phyloP scores from a whole-genome alignment of 306 rosid species.

The Glycyrrhiza uralensis region DNA sequence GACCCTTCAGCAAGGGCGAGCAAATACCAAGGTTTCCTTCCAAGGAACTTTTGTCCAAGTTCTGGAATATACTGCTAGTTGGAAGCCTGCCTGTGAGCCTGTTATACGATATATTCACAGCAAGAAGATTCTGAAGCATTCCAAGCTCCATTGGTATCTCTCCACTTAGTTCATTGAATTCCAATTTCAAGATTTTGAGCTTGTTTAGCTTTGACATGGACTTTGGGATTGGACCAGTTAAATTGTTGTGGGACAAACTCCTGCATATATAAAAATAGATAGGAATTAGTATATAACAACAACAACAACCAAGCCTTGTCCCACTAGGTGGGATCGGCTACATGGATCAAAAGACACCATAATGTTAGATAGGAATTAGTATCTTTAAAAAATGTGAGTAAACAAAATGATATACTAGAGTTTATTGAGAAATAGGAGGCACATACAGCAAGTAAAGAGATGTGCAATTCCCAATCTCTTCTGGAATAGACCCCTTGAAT shows the following conservation, averaged over 20 bases:
- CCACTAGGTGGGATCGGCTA: too few relatives aligned
- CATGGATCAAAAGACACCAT: too few relatives aligned
- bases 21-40: constrained; percentile 90
- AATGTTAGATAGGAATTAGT: constrained; percentile 17
- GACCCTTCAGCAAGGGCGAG: constrained; percentile 79
- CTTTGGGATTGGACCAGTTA: constrained; percentile 67
- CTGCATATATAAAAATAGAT: constrained; percentile 44
- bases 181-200: constrained; percentile 72
- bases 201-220: constrained; percentile 65
- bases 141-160: constrained; percentile 92
- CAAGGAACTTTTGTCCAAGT: constrained; percentile 77
- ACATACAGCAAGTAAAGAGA: constrained; percentile 85
- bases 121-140: constrained; percentile 69
- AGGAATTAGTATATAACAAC: constrained; percentile 1
- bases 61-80: constrained; percentile 54
- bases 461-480: constrained; percentile 79
- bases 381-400: background rate
- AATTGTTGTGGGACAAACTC: constrained; percentile 75
- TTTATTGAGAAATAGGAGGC: constrained; percentile 29
- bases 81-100: constrained; percentile 90
- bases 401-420: background rate
- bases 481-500: constrained; percentile 63
- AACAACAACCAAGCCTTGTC: too few relatives aligned
- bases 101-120: constrained; percentile 81
- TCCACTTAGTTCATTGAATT: constrained; percentile 76